Conservation (phyloP, 495 filamentous ascomycete species). For the Penicillium malachiteum region DNA sequence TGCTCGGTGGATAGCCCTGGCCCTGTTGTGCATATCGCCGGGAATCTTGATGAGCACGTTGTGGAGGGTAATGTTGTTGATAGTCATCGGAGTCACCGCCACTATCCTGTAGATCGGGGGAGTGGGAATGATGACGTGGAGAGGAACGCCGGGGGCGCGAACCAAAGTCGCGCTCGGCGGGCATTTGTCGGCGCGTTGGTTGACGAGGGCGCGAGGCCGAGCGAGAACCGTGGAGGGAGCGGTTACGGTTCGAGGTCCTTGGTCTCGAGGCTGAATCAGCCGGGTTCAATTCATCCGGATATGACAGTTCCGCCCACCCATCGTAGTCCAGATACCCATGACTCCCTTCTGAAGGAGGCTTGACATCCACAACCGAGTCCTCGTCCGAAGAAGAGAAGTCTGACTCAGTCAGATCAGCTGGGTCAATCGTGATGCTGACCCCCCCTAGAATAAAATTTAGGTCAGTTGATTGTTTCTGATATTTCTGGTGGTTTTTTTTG, state of each 20-base stretch:
- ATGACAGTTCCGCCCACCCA: constrained; percentile 51
- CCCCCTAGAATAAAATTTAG: constrained; percentile 33
- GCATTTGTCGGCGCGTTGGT: constrained; percentile 40
- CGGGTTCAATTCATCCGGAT: constrained; percentile 69
- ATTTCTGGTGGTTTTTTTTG: neutral
- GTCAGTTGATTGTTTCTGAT: neutral
- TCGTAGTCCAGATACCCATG: constrained; percentile 52
- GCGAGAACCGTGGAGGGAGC: constrained; percentile 40
- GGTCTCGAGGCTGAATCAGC: constrained; percentile 79
- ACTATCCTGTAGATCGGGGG: no score
- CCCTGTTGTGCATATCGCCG: constrained; percentile 20
- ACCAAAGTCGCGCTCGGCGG: constrained; percentile 33
- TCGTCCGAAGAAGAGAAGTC: constrained; percentile 50
- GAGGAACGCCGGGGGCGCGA: constrained; percentile 48
- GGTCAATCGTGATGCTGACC: constrained; percentile 52
- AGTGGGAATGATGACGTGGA: constrained; percentile 17
- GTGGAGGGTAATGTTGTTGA: constrained; percentile 26
- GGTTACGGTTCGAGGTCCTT: constrained; percentile 49
- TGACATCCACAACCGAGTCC: constrained; percentile 49
- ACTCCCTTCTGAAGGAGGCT: constrained; percentile 47
- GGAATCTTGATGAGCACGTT: constrained; percentile 34
- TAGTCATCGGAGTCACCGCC: constrained; percentile 51
- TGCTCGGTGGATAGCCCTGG: constrained; percentile 48
- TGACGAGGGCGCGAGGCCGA: constrained; percentile 44
- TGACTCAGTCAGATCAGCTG: constrained; percentile 39